phyloP scores from a whole-genome alignment of 805 yeast genomes.

The Ogataea saltuana region DNA sequence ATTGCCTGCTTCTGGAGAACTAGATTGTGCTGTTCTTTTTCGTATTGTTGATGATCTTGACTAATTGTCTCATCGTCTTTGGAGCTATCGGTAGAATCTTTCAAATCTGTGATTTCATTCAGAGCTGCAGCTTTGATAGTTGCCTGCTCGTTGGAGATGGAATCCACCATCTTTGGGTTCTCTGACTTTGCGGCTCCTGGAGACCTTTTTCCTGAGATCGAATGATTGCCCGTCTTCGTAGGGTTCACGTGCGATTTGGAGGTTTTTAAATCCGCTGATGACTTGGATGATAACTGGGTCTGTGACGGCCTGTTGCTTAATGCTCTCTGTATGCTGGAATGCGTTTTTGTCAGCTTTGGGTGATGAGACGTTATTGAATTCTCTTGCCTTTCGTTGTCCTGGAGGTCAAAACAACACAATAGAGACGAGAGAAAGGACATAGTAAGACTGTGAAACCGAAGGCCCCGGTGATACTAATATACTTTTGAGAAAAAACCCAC shows the following conservation, averaged over 20 bases:
- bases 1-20: slow-evolving; percentile 17
- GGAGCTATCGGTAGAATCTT: slow-evolving; percentile 38
- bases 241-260: slow-evolving; percentile 4
- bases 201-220: slow-evolving; percentile 1
- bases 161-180: slow-evolving; percentile 7
- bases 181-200: slow-evolving; percentile 2
- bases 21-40: slow-evolving; percentile 16
- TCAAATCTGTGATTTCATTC: slow-evolving; percentile 34
- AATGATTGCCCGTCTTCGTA: background rate
- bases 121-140: slow-evolving; percentile 21
- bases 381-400: slow-evolving; percentile 33
- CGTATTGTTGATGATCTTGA: slow-evolving; percentile 9
- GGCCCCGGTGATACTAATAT: background rate
- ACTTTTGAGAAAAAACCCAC: too few relatives aligned
- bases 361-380: slow-evolving; percentile 25
- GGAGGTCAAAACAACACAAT: slow-evolving; percentile 38
- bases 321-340: slow-evolving; percentile 38
- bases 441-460: slow-evolving; percentile 4
- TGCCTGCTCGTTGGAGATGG: slow-evolving; percentile 12
- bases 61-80: slow-evolving; percentile 37
- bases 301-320: slow-evolving; percentile 28
- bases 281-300: slow-evolving; percentile 10
- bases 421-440: slow-evolving; percentile 39
- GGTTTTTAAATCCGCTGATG: slow-evolving; percentile 11
- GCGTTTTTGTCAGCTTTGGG: slow-evolving; percentile 33